Base-by-base conservation (phyloP, 208 protist species). In the Crithidia bombi region DNA sequence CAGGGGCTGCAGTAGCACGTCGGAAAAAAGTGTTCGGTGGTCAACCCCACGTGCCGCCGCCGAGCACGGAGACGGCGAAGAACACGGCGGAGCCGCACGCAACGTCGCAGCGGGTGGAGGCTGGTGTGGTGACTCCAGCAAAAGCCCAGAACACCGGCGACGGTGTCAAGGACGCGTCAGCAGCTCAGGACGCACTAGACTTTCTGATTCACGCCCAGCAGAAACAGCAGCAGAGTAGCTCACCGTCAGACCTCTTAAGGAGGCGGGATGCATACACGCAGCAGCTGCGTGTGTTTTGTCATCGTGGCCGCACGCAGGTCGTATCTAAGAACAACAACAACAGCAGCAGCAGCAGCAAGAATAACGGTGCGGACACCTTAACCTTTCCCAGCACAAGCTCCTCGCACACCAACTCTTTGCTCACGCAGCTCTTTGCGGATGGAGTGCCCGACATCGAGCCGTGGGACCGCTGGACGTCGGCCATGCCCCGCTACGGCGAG, bases 381-480 rank as follows among this genome's bases (percentile, higher is more conserved):
- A 26, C 51, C 28, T 49, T 68, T 56, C 51, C 74, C 39, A 35
- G 17, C 50, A 51, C 47, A 2, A 19, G 35, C 36, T 25, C 51
- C 28, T 54, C 54, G 3, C 73, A 84, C 4, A 67, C 59, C 3
- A 76, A 82, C 69, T 91, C 86, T 10, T 46, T 91, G 19, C 47
- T 89, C 0, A 65, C 41, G 32, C 66, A 74, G 36, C 76, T 92
- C 38, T 88, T 90, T 62, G 58, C 43, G 0, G 77, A 89, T 15
- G 89, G 89, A 30, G 86, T 94, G 50, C 89, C 89, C 0, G 89
- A 94, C 64, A 81, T 94, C 17, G 86, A 92, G 70, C 90, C 90
- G 69, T 95, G 90, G 87, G 90, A 95, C 63, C 63, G 78, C 21
- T 93, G 85, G 85, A 82, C 84, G 17, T 85, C 85, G 28, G 51